Conservation (phyloP, 345 rosid genomes). For the Kandelia obovata region DNA sequence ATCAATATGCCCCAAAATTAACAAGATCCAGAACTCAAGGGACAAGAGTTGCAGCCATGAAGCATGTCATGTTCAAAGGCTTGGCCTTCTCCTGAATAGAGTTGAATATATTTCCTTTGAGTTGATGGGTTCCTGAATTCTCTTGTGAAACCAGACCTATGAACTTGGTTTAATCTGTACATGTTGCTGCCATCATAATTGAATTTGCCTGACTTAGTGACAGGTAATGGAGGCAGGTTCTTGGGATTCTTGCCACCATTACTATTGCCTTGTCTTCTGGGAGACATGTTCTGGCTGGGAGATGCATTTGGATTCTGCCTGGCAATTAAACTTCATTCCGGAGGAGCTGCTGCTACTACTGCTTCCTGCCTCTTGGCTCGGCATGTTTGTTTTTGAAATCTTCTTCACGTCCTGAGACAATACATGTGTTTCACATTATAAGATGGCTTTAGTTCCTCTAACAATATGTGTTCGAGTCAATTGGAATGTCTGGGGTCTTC, state of each 20-base stretch:
- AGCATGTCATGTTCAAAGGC: neutral
- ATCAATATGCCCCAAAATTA: no score
- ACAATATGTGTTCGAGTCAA: neutral
- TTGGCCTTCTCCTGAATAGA: constrained; percentile 32
- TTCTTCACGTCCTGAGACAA: constrained; percentile 33
- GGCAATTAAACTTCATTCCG: constrained; percentile 20
- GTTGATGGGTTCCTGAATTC: constrained; percentile 35
- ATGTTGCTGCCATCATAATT: constrained; percentile 18
- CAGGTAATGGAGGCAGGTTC: constrained; percentile 41
- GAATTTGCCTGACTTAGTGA: constrained; percentile 15
- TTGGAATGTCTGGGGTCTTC: constrained; percentile 16
- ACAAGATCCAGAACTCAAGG: no score
- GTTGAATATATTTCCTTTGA: constrained; percentile 32
- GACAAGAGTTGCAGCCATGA: neutral
- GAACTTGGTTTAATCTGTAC: constrained; percentile 37
- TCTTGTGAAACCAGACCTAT: constrained; percentile 50
- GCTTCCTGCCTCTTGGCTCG: constrained; percentile 31
- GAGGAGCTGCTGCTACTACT: constrained; percentile 36
- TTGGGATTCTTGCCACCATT: constrained; percentile 19
- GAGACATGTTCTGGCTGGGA: constrained; percentile 20
- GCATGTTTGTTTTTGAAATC: constrained; percentile 2
- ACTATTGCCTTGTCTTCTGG: constrained; percentile 18
- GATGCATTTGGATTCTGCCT: constrained; percentile 18
- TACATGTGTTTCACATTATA: neutral
- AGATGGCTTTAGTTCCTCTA: neutral